phyloP scores from a whole-genome alignment of 2,329 filamentous ascomycete species.

The Nigrograna mackinnonii region DNA sequence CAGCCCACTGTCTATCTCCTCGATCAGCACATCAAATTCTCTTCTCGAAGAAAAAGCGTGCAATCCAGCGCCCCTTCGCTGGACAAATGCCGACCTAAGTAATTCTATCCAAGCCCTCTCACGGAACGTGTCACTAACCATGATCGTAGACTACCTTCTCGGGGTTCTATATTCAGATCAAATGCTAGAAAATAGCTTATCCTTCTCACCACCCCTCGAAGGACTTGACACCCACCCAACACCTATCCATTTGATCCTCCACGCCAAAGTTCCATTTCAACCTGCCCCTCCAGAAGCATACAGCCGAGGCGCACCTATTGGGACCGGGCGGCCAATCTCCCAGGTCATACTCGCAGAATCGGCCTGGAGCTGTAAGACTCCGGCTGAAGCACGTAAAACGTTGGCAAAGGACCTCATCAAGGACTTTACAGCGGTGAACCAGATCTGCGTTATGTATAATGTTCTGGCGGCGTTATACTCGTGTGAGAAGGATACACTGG shows the following conservation, averaged over 20 bases:
- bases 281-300: conserved; percentile 6
- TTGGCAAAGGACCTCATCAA: conserved; percentile 13
- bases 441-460: conserved; percentile 12
- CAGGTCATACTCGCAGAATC: conserved; percentile 14
- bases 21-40: too few relatives aligned
- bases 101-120: too few relatives aligned
- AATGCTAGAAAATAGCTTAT: conserved; percentile 6
- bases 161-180: conserved; percentile 14
- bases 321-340: conserved; percentile 17
- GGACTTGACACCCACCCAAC: conserved; percentile 3
- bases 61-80: too few relatives aligned
- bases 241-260: conserved; percentile 16
- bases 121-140: background rate
- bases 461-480: conserved; percentile 13
- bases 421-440: background rate
- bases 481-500: conserved; percentile 1
- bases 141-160: conserved; percentile 20
- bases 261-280: conserved; percentile 1
- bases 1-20: too few relatives aligned
- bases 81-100: too few relatives aligned
- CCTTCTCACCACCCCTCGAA: conserved; percentile 18
- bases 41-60: too few relatives aligned
- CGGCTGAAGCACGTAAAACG: conserved; percentile 7
- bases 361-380: conserved; percentile 1
- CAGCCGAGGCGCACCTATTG: conserved; percentile 15